phyloP scores from a whole-genome alignment of 2,329 filamentous ascomycete genomes.

The Chaetothyriales sp. region DNA sequence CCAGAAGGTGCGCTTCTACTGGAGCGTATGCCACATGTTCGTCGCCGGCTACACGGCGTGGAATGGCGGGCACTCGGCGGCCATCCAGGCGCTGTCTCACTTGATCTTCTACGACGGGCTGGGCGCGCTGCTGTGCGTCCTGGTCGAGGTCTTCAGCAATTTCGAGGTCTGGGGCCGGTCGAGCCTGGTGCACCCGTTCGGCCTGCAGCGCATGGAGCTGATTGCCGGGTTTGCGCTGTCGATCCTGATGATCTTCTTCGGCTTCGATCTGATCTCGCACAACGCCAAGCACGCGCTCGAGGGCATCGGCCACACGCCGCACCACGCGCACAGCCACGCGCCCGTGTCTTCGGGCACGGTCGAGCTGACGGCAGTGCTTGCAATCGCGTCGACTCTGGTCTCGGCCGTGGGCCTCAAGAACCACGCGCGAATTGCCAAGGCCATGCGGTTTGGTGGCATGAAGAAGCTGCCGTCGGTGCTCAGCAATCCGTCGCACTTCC shows the following conservation, averaged over 20 bases:
- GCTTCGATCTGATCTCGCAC: slow-evolving; percentile 87
- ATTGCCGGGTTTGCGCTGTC: slow-evolving; percentile 93
- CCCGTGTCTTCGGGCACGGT: slow-evolving; percentile 61
- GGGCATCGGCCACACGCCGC: slow-evolving; percentile 53
- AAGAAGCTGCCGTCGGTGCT: slow-evolving; percentile 64
- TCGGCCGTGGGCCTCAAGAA: slow-evolving; percentile 81
- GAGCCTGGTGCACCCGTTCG: slow-evolving; percentile 86
- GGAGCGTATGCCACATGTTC: slow-evolving; percentile 78
- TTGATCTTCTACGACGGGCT: slow-evolving; percentile 91
- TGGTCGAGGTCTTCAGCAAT: slow-evolving; percentile 84
- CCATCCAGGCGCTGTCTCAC: slow-evolving; percentile 83
- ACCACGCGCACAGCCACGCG: slow-evolving; percentile 55
- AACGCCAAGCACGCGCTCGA: slow-evolving; percentile 89
- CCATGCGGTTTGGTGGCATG: slow-evolving; percentile 76
- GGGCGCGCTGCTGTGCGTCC: slow-evolving; percentile 79
- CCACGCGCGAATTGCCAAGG: slow-evolving; percentile 79
- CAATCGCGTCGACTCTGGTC: slow-evolving; percentile 68
- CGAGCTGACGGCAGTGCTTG: slow-evolving; percentile 66
- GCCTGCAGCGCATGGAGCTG: slow-evolving; percentile 79
- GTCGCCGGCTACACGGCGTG: slow-evolving; percentile 77
- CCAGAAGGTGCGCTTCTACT: slow-evolving; percentile 68
- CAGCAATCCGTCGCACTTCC: slow-evolving; percentile 86
- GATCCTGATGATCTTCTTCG: slow-evolving; percentile 92
- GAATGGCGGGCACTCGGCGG: slow-evolving; percentile 70
- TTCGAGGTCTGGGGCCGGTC: slow-evolving; percentile 96